Percentiles rank a stretch among this genome's conserved stretches.
phyloP scores from a whole-genome alignment of 2,329 filamentous ascomycete genomes.

The Aspergillus uvarum region DNA sequence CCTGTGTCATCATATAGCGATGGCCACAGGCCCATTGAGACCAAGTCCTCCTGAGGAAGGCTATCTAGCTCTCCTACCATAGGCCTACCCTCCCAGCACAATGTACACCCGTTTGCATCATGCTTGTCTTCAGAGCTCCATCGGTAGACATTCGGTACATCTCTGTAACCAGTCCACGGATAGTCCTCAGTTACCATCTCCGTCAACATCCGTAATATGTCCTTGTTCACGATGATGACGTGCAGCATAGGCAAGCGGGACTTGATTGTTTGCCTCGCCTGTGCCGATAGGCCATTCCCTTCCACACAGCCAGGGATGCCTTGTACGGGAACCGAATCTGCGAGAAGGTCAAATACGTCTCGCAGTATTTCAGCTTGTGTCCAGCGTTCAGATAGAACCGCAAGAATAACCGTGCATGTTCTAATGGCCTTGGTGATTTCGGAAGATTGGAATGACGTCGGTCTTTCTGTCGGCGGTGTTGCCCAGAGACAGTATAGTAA shows the following conservation, averaged over 20 bases:
- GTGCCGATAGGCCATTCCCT: background rate
- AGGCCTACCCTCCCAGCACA: background rate
- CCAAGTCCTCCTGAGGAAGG: background rate
- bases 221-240: slow-evolving; percentile 1
- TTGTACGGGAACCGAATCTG: background rate
- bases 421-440: background rate
- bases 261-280: background rate
- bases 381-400: slow-evolving; percentile 1
- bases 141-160: background rate
- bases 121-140: background rate
- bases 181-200: slow-evolving; percentile 1
- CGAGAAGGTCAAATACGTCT: slow-evolving; percentile 1
- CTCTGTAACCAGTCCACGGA: background rate
- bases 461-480: background rate
- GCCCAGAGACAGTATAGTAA: slow-evolving; percentile 2
- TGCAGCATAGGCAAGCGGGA: background rate
- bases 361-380: background rate
- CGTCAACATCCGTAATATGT: slow-evolving; percentile 2
- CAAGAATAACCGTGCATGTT: background rate
- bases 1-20: background rate
- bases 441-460: background rate
- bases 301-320: background rate
- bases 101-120: background rate
- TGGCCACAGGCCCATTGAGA: background rate
- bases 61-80: background rate